These are phyloP conservation scores for Ophiocordyceps camponoti-rufipedis DNA, from an alignment of 2,329 filamentous ascomycete species.

Conservation along the genomic window DNA sequence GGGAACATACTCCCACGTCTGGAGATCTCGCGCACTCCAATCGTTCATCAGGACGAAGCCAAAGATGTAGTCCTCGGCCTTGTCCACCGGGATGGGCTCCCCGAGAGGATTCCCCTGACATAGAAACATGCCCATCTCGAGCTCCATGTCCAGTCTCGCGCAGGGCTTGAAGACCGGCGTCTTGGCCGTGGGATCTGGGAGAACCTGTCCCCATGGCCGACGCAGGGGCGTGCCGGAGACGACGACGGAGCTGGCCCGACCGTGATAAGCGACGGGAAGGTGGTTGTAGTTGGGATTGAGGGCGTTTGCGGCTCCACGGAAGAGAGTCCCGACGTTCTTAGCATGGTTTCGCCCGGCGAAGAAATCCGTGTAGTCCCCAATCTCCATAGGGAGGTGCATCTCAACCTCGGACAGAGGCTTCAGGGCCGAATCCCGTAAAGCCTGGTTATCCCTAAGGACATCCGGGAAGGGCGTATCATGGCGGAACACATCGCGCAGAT, in stretches of 20 bases:
- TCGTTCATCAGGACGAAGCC: slow-evolving; percentile 49
- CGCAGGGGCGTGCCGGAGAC: slow-evolving; percentile 55
- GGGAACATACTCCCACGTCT: slow-evolving; percentile 42
- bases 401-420: slow-evolving; percentile 26
- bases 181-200: slow-evolving; percentile 42
- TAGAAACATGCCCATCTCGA: slow-evolving; percentile 63
- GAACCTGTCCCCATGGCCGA: slow-evolving; percentile 56
- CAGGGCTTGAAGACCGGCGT: background rate
- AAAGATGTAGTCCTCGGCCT: slow-evolving; percentile 54
- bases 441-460: slow-evolving; percentile 17
- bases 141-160: slow-evolving; percentile 49
- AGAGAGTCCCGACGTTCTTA: slow-evolving; percentile 49
- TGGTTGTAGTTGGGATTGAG: slow-evolving; percentile 73
- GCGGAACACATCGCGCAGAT: slow-evolving; percentile 43
- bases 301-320: slow-evolving; percentile 55
- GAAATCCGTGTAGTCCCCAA: slow-evolving; percentile 76
- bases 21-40: slow-evolving; percentile 45
- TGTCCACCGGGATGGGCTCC: slow-evolving; percentile 40
- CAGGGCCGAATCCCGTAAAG: slow-evolving; percentile 12
- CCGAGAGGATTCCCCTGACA: slow-evolving; percentile 48
- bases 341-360: slow-evolving; percentile 68
- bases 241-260: slow-evolving; percentile 58
- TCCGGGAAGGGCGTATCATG: slow-evolving; percentile 28
- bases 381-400: slow-evolving; percentile 55
- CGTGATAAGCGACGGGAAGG: slow-evolving; percentile 66